phyloP scores from a whole-genome alignment of 257 asterid genomes.

The Primulina eburnea region DNA sequence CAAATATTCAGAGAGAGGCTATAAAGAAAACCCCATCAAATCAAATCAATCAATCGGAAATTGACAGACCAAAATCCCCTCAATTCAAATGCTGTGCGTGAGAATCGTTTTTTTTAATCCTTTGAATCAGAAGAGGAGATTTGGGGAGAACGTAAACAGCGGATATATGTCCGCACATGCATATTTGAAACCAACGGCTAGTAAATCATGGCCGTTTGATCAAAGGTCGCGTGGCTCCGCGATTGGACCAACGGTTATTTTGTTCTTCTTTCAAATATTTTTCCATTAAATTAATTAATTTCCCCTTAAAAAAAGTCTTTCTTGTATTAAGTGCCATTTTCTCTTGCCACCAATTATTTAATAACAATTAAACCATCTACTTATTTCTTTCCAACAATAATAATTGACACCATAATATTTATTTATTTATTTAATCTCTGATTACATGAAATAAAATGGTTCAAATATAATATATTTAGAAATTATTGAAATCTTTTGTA shows the following conservation, averaged over 20 bases:
- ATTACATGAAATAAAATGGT: too few species aligned
- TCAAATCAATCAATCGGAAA: conserved; percentile 7
- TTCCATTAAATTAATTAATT: too few species aligned
- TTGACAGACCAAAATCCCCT: not conserved
- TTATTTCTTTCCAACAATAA: too few species aligned
- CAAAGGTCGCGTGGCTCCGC: conserved; percentile 36
- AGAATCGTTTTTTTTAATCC: not conserved
- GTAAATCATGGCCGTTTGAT: conserved; percentile 42
- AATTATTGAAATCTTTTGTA: too few species aligned
- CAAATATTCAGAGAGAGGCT: conserved; percentile 22
- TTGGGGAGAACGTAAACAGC: conserved; percentile 26
- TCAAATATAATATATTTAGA: too few species aligned
- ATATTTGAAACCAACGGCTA: conserved; percentile 67
- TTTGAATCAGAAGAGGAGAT: not conserved
- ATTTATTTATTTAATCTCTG: too few species aligned
- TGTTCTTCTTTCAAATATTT: conserved; percentile 2
- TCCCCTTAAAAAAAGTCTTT: not conserved
- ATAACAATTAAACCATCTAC: too few species aligned
- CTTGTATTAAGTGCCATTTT: not conserved
- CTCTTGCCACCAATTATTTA: not conserved
- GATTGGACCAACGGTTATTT: conserved; percentile 32
- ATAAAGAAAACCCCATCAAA: conserved; percentile 25
- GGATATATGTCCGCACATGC: conserved; percentile 33
- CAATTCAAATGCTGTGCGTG: not conserved
- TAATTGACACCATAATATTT: too few species aligned